phyloP scores from a whole-genome alignment of 768 basidiomycete species.

The Phlegmacium glaucopus region DNA sequence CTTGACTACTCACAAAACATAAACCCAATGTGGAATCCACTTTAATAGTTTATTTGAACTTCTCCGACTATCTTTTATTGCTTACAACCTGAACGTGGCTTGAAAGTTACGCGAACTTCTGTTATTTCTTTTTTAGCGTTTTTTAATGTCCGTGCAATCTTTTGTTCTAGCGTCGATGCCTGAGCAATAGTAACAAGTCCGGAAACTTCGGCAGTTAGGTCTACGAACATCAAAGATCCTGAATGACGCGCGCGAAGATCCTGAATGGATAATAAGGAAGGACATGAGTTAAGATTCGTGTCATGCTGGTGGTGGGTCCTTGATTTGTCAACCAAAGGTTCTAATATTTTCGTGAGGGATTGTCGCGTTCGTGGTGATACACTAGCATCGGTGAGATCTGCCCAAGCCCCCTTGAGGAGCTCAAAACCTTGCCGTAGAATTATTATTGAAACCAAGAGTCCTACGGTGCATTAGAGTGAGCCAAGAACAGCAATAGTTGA shows the following conservation, averaged over 20 bases:
- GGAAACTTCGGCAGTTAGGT: constrained; percentile 75
- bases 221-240: constrained; percentile 80
- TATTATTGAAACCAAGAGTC: constrained; percentile 84
- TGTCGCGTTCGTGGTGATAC: constrained; percentile 54
- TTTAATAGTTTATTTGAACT: too few species aligned
- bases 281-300: constrained; percentile 5
- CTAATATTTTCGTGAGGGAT: constrained; percentile 52
- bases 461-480: constrained; percentile 31
- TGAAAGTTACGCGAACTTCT: constrained; percentile 70
- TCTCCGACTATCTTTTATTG: neutral
- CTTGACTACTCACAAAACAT: too few species aligned
- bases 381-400: constrained; percentile 83
- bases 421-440: constrained; percentile 77
- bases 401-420: constrained; percentile 66
- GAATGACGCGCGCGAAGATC: constrained; percentile 71
- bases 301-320: constrained; percentile 7
- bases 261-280: constrained; percentile 16
- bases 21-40: neutral
- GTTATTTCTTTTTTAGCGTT: constrained; percentile 59
- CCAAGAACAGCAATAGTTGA: neutral
- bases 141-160: constrained; percentile 55
- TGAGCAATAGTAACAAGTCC: constrained; percentile 53
- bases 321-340: constrained; percentile 44
- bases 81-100: constrained; percentile 1
- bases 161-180: constrained; percentile 55